A percentile compares a stretch with the other conserved stretches of the same genome.
These are phyloP conservation scores for Globisporangium abappressorium DNA, from an alignment of 352 stramenopile species.

Conservation along the genomic window DNA sequence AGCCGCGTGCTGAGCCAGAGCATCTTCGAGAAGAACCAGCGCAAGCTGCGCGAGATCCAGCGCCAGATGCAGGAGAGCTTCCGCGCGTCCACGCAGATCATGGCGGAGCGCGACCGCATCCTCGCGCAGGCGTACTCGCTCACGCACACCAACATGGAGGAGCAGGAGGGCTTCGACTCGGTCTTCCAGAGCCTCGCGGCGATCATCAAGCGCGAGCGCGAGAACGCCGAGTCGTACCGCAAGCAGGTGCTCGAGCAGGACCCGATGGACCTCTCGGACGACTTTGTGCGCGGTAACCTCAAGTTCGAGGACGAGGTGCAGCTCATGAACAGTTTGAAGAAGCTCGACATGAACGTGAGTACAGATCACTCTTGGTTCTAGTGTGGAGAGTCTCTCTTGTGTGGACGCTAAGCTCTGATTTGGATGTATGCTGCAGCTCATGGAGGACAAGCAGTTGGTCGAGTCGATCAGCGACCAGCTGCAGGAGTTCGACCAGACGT, in stretches of 20 bases:
- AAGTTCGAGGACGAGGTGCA: constrained; percentile 76
- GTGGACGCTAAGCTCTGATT: neutral
- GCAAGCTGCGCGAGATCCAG: constrained; percentile 67
- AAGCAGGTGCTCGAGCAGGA: constrained; percentile 79
- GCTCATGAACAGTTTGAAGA: constrained; percentile 61
- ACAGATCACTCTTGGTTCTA: neutral
- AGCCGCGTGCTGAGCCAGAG: constrained; percentile 62
- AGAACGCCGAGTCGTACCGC: constrained; percentile 71
- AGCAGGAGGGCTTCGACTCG: constrained; percentile 73
- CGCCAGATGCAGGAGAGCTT: constrained; percentile 78
- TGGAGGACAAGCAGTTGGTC: constrained; percentile 68
- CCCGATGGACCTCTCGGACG: constrained; percentile 56
- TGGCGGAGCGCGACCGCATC: constrained; percentile 71
- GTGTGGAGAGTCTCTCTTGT: neutral
- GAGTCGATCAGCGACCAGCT: constrained; percentile 67
- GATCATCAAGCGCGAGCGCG: constrained; percentile 73
- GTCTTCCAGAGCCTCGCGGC: constrained; percentile 67
- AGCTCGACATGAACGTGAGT: constrained; percentile 44
- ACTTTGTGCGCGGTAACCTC: constrained; percentile 73
- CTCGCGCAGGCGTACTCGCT: constrained; percentile 65
- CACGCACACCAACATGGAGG: constrained; percentile 64
- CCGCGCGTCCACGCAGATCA: constrained; percentile 59
- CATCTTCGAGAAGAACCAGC: constrained; percentile 82
- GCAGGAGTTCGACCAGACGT: constrained; percentile 73
- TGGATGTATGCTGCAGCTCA: constrained; percentile 28